Evolutionary conservation across 805 yeast genomes (phyloP).

Genomic region (Yueomyces sinensis): DNA sequence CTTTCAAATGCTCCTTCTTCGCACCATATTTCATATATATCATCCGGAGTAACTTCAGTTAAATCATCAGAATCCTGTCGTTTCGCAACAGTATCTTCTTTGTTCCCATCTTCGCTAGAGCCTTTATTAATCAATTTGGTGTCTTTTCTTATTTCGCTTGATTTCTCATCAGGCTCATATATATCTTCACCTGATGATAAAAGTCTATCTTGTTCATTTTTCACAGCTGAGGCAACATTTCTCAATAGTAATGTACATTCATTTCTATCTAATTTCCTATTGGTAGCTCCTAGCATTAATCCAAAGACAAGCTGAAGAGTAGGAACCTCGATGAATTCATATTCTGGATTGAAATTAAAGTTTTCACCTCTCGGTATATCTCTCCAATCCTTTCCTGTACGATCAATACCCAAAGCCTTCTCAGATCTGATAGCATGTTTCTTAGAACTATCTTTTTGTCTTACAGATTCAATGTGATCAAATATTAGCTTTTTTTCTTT

Average conservation of each 20-base stretch:
- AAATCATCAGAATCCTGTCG: no score
- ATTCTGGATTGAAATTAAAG: slow-evolving; percentile 20
- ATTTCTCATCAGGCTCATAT: slow-evolving; percentile 12
- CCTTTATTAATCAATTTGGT: slow-evolving; percentile 4
- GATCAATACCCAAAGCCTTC: slow-evolving; percentile 36
- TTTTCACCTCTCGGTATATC: slow-evolving; percentile 55
- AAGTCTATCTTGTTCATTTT: slow-evolving; percentile 27
- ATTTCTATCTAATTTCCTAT: slow-evolving; percentile 5
- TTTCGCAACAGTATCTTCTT: no score
- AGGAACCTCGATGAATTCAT: slow-evolving; percentile 10
- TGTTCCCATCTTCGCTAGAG: not conserved
- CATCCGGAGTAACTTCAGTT: slow-evolving; percentile 32
- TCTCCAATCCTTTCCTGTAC: slow-evolving; percentile 57
- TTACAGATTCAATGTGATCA: not conserved
- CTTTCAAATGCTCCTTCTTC: slow-evolving; percentile 35
- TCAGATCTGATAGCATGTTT: slow-evolving; percentile 25
- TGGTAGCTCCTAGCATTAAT: slow-evolving; percentile 11
- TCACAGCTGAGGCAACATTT: slow-evolving; percentile 42
- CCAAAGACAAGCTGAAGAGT: slow-evolving; percentile 4
- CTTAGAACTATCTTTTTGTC: not conserved
- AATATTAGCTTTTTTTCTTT: not conserved
- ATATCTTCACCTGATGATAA: slow-evolving; percentile 8
- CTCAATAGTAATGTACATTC: slow-evolving; percentile 10
- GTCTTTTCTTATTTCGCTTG: slow-evolving; percentile 8
- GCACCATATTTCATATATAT: slow-evolving; percentile 35